These are phyloP conservation scores for Dalechampia spathulata DNA, from an alignment of 441 rosid species.

Conservation along the genomic window DNA sequence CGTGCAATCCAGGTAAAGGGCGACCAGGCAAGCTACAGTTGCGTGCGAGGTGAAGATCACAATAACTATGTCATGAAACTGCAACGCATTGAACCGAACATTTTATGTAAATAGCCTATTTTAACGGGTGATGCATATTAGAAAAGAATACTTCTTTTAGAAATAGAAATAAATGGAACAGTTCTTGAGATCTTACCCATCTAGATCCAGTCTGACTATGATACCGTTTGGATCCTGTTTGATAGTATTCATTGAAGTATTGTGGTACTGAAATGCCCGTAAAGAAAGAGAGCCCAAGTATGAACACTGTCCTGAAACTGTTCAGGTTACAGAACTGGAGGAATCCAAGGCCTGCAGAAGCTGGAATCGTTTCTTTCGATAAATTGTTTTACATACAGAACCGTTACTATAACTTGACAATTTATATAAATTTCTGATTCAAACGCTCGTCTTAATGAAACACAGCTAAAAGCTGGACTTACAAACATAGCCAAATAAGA, in stretches of 20 bases:
- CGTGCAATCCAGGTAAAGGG: slow-evolving; percentile 47
- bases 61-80: slow-evolving; percentile 45
- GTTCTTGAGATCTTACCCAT: slow-evolving; percentile 24
- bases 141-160: neutral
- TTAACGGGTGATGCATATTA: too few relatives aligned
- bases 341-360: slow-evolving; percentile 59
- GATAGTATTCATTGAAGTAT: slow-evolving; percentile 56
- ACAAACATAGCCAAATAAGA: slow-evolving; percentile 63
- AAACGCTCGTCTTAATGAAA: too few relatives aligned
- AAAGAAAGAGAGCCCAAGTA: slow-evolving; percentile 64
- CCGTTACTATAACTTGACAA: neutral
- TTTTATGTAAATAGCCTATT: too few relatives aligned
- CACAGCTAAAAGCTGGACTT: slow-evolving; percentile 24
- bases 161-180: neutral
- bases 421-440: neutral
- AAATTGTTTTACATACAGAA: neutral
- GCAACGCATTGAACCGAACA: slow-evolving; percentile 10
- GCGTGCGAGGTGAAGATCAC: slow-evolving; percentile 61
- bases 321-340: slow-evolving; percentile 77
- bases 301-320: slow-evolving; percentile 53
- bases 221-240: slow-evolving; percentile 26
- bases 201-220: slow-evolving; percentile 26
- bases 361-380: too few relatives aligned
- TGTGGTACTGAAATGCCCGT: slow-evolving; percentile 62
- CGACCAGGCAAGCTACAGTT: slow-evolving; percentile 46